phyloP scores from a whole-genome alignment of 805 yeast species.

The Candida nitratophila region DNA sequence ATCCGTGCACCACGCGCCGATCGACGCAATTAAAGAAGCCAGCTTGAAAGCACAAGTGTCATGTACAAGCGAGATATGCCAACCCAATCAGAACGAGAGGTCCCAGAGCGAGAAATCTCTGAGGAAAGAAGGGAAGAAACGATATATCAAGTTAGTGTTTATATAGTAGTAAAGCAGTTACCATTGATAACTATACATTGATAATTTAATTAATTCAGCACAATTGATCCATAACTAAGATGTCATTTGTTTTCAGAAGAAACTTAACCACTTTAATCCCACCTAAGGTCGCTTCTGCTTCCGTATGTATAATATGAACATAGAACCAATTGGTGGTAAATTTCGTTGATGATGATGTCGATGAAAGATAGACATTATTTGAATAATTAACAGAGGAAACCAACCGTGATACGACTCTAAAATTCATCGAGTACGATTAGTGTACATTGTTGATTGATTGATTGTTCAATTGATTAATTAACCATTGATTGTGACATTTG shows the following conservation, averaged over 20 bases:
- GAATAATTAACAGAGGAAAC: too few species aligned
- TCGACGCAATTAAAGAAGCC: too few species aligned
- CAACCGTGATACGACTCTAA: too few species aligned
- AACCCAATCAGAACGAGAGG: neutral
- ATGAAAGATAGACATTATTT: too few species aligned
- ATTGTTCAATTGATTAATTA: neutral
- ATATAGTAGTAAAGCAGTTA: too few species aligned
- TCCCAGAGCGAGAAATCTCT: too few species aligned
- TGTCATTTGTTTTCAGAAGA: constrained; percentile 89
- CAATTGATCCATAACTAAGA: constrained; percentile 16
- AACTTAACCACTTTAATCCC: constrained; percentile 93
- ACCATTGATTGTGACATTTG: too few species aligned
- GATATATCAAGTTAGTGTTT: neutral
- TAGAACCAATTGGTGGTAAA: neutral
- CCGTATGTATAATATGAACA: constrained; percentile 47
- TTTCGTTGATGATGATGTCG: too few species aligned
- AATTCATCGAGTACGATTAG: too few species aligned
- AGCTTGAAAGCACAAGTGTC: neutral
- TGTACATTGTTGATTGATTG: neutral
- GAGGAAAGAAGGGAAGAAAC: neutral
- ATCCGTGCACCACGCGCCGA: neutral
- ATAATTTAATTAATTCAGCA: neutral
- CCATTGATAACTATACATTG: too few species aligned
- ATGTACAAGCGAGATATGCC: neutral
- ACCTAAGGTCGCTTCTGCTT: constrained; percentile 96